Percentiles rank a stretch among this genome's conserved stretches.
Evolutionary conservation across 2,329 filamentous ascomycete genomes (phyloP).

Genomic region (Aotearoamyces nothofagi): DNA sequence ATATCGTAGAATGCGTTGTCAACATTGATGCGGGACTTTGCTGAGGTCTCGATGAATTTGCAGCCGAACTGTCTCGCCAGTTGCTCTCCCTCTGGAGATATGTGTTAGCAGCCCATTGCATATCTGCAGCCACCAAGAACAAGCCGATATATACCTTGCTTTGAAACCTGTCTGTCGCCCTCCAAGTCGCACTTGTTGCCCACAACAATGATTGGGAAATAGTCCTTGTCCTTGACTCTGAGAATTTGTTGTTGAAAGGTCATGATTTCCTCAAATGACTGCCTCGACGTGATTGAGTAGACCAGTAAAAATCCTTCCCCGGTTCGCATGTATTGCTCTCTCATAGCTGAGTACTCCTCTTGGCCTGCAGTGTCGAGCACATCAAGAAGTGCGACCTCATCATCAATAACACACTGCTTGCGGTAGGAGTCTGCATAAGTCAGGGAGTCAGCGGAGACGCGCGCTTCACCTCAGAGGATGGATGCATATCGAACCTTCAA

Average conservation of each 20-base stretch:
- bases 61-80: constrained; percentile 80
- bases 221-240: constrained; percentile 98
- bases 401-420: constrained; percentile 98
- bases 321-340: constrained; percentile 99
- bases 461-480: constrained; percentile 3
- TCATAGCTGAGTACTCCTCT: constrained; percentile 98
- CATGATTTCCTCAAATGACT: constrained; percentile 96
- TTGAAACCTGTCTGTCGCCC: constrained; percentile 75
- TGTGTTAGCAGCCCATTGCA: constrained; percentile 4
- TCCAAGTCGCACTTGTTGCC: constrained; percentile 99
- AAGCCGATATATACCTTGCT: constrained; percentile 54
- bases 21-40: constrained; percentile 95
- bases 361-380: constrained; percentile 96
- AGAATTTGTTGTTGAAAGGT: constrained; percentile 98
- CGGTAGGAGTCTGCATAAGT: constrained; percentile 94
- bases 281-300: constrained; percentile 94
- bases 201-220: constrained; percentile 98
- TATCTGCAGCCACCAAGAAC: constrained; percentile 1
- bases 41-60: constrained; percentile 98
- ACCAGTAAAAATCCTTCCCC: constrained; percentile 96
- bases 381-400: constrained; percentile 93
- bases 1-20: constrained; percentile 98
- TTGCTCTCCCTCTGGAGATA: constrained; percentile 66
- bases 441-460: neutral
- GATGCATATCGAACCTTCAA: constrained; percentile 59